phyloP scores from a whole-genome alignment of 768 basidiomycete species.

The Chiua virens region DNA sequence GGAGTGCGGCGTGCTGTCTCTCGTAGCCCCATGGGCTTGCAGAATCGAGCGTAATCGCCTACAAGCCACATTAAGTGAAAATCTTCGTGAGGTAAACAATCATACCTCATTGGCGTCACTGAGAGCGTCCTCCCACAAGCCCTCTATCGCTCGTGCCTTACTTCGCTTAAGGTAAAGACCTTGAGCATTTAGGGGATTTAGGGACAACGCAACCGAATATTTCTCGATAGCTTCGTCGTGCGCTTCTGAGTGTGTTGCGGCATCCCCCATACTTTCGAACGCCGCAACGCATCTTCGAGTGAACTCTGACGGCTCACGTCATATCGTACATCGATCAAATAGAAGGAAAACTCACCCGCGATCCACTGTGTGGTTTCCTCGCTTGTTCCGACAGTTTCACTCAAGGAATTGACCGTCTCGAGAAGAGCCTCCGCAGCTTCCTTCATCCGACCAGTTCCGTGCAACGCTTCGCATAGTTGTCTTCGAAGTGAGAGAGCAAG shows the following conservation, averaged over 20 bases:
- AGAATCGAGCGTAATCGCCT: slow-evolving; percentile 6
- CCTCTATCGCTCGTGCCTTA: slow-evolving; percentile 4
- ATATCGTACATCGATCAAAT: neutral
- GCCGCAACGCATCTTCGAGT: slow-evolving; percentile 1
- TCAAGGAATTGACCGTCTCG: slow-evolving; percentile 3
- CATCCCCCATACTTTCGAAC: slow-evolving; percentile 13
- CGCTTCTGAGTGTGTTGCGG: neutral
- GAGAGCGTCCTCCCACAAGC: slow-evolving; percentile 15
- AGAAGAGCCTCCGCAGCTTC: slow-evolving; percentile 11
- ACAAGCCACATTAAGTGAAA: neutral
- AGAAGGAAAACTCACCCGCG: neutral
- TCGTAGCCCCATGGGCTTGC: slow-evolving; percentile 5
- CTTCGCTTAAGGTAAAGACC: slow-evolving; percentile 15
- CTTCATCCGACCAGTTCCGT: slow-evolving; percentile 9
- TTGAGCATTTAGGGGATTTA: slow-evolving; percentile 1
- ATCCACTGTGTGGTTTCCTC: slow-evolving; percentile 3
- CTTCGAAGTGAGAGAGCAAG: slow-evolving; percentile 6
- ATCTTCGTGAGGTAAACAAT: neutral
- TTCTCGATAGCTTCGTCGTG: slow-evolving; percentile 14
- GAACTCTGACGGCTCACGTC: slow-evolving; percentile 1
- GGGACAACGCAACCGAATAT: slow-evolving; percentile 14
- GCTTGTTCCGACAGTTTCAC: neutral
- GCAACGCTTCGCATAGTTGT: slow-evolving; percentile 12
- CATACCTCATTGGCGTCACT: slow-evolving; percentile 13
- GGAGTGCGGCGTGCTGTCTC: slow-evolving; percentile 7